Base-by-base conservation (phyloP, 2,329 filamentous ascomycete species). In the Colletotrichum siamense region DNA sequence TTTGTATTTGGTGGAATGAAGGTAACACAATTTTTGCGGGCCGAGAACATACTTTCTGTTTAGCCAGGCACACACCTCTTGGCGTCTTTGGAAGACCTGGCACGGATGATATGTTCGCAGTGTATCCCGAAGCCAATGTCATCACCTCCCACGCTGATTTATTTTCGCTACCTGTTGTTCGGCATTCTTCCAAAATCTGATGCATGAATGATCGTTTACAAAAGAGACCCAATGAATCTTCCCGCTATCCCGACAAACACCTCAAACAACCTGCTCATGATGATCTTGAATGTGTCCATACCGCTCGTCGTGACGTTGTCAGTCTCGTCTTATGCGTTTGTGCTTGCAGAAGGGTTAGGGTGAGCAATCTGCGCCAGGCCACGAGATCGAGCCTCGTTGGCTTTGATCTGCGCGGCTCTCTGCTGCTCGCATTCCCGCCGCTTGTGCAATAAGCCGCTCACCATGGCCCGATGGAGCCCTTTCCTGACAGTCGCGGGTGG, bases 141-240 rank as follows among this genome's bases (percentile, higher is more conserved):
- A 12, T 52, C 12, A 15, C 3, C 12, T 52, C 2, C 3, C 13
- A 1, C n/a, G 18, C n/a, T 24, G 5, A 3, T 22, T 0, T 52
- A 8, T 52, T 52, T 52, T 52, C n/a, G n/a, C n/a, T 52, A 10
- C 22, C 44, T 52, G 2, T 22, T 52, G 12, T 52, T 13, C 12
- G 6, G n/a, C n/a, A 52, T 22, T 49, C n/a, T 13, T 8, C 44
- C 44, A 8, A 52, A 13, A 12, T 12, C n/a, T 22, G 10, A 13
- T 13, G 2, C 44, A 49, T 13, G 6, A 13, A 22, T 52, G 12
- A 8, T 22, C 10, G n/a, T 22, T 22, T 13, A 52, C 44, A 22
- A 52, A 22, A 52, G 44, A 52, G n/a, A 52, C n/a, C 44, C 44
- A 8, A 13, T 1, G 7, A 52, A 52, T 22, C n/a, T 52, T 52